Base-by-base conservation (phyloP, 2,329 filamentous ascomycete genomes). In the Colletotrichum incanum region DNA sequence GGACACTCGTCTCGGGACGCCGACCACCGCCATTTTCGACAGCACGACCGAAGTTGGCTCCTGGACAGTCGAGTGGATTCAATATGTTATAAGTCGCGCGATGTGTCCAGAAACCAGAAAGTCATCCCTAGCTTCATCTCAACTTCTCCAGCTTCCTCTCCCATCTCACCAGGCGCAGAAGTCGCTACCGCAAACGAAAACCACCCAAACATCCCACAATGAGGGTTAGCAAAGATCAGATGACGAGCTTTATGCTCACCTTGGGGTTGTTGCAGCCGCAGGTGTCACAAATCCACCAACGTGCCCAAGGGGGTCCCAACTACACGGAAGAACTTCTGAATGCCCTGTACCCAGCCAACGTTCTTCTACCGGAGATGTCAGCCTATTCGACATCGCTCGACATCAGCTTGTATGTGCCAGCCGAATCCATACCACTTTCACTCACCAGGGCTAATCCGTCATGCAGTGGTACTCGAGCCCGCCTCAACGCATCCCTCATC, bases 261-360 rank as follows among this genome's bases (percentile, higher is more conserved):
- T 18, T 54, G 4, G 28, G 50, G 7, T 23, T 54, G 23, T 28
- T 31, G 5, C 26, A 54, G 31, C 11, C n/a, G 8, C n/a, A 50
- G n/a, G 47, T 23, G n/a, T 43, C 55, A 16, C 39, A 47, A 18
- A 45, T 47, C 41, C 26, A n/a, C 5, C 23, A 31, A 12, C 41
- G 58, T 20, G 41, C 23, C n/a, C 39, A 31, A 12, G 14, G 39
- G 39, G 20, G 58, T n/a, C 16, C 9, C 16, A 47, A 60, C 16
- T 31, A 60, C 58, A 60, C 58, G 5, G 58, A 60, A 28, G 58
- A 60, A n/a, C 39, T 60, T 5, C 12, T 60, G 3, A 47, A n/a
- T 11, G 41, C 16, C 16, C 58, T 60, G 23, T 60, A 60, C 39
- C 58, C 58, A 2, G 39, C 23, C 16, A 47, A 60, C 6, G 23